phyloP scores from a whole-genome alignment of 371 early-diverging fungal genomes.

The Lichtheimia hyalospora region DNA sequence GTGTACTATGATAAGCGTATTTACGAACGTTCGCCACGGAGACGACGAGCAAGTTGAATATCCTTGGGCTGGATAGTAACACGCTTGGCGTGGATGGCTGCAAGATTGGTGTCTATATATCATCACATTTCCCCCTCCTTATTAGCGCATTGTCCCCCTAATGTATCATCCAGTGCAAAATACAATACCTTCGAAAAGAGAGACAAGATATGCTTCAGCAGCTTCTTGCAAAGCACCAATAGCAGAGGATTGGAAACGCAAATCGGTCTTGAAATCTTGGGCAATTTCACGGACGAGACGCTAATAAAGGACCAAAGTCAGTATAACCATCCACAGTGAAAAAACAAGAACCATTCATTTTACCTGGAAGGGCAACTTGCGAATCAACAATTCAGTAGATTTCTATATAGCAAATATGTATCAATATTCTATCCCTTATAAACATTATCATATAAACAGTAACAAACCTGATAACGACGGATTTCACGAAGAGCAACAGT shows the following conservation, averaged over 20 bases:
- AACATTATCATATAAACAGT: background rate
- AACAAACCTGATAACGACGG: conserved; percentile 84
- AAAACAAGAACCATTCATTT: background rate
- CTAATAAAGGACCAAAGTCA: conserved; percentile 1
- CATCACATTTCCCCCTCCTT: background rate
- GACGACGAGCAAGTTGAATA: conserved; percentile 96
- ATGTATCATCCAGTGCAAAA: background rate
- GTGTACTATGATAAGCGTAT: background rate
- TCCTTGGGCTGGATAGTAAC: conserved; percentile 99
- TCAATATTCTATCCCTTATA: background rate
- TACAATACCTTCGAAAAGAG: conserved; percentile 81
- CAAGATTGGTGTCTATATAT: conserved; percentile 95
- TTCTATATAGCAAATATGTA: conserved; percentile 40
- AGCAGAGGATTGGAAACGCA: conserved; percentile 97
- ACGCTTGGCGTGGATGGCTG: conserved; percentile 99
- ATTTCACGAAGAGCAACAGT: conserved; percentile 96
- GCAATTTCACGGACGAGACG: conserved; percentile 95
- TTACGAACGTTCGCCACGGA: conserved; percentile 91
- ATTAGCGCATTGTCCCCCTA: background rate
- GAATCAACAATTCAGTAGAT: conserved; percentile 95
- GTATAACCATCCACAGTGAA: background rate
- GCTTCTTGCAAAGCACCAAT: conserved; percentile 99
- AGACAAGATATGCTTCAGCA: conserved; percentile 95
- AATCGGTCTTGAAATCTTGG: conserved; percentile 96
- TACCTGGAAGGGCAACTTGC: conserved; percentile 97